These are phyloP conservation scores for Chloris gayana DNA, from an alignment of 176 grass and related monocot species.

Conservation along the genomic window DNA sequence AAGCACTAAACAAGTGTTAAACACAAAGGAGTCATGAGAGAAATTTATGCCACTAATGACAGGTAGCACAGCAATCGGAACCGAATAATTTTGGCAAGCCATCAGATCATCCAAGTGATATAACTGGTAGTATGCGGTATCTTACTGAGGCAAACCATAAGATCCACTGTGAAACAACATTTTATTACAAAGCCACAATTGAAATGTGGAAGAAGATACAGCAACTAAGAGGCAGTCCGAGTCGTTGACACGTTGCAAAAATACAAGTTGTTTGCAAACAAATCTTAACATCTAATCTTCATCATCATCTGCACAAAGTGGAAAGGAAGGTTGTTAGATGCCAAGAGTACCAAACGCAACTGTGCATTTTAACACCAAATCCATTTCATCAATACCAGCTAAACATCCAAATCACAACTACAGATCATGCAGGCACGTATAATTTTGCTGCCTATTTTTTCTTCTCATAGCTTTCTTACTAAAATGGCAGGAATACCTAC, in stretches of 20 bases:
- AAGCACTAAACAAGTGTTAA: background rate
- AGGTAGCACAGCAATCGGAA: background rate
- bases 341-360: slow-evolving; percentile 7
- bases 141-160: slow-evolving; percentile 22
- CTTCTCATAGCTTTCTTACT: background rate
- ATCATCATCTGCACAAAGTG: slow-evolving; percentile 51
- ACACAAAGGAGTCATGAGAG: background rate
- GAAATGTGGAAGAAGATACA: slow-evolving; percentile 24
- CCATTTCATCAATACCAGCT: background rate
- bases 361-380: background rate
- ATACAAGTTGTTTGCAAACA: slow-evolving; percentile 37
- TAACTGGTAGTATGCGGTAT: background rate
- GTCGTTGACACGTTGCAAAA: slow-evolving; percentile 38
- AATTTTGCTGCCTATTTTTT: background rate
- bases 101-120: slow-evolving; percentile 24
- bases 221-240: slow-evolving; percentile 6
- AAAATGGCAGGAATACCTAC: too few relatives aligned
- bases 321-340: slow-evolving; percentile 7
- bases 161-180: slow-evolving; percentile 29
- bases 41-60: background rate
- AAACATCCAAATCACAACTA: background rate
- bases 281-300: slow-evolving; percentile 47
- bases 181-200: slow-evolving; percentile 53
- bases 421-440: background rate
- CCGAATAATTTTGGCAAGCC: slow-evolving; percentile 16